phyloP scores from a whole-genome alignment of 306 rosid species.

The Lathyrus aphaca region DNA sequence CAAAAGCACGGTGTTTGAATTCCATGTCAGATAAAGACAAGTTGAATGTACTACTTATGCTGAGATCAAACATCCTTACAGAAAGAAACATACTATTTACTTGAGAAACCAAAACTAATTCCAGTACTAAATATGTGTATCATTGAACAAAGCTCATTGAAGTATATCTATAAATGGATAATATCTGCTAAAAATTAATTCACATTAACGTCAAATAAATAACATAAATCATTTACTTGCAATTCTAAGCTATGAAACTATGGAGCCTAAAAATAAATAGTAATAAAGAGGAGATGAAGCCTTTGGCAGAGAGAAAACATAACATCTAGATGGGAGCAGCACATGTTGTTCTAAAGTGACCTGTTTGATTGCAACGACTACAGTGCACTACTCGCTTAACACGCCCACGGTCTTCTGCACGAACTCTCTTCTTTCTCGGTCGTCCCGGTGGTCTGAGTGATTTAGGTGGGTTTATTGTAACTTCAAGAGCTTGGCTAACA shows the following conservation, averaged over 20 bases:
- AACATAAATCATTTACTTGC: constrained; percentile 44
- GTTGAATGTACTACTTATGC: background rate
- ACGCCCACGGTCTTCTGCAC: constrained; percentile 89
- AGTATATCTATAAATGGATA: constrained; percentile 45
- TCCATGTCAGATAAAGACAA: background rate
- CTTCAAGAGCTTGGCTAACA: constrained; percentile 48
- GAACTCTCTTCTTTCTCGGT: constrained; percentile 81
- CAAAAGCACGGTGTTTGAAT: too few species aligned
- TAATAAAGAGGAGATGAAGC: constrained; percentile 24
- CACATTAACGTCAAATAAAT: constrained; percentile 43
- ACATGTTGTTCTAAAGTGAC: constrained; percentile 92
- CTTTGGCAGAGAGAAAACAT: constrained; percentile 38
- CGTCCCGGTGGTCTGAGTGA: constrained; percentile 85
- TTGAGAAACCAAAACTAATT: constrained; percentile 1
- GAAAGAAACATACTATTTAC: background rate
- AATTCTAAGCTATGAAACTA: constrained; percentile 48
- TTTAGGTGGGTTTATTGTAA: constrained; percentile 72
- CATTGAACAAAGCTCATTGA: constrained; percentile 32
- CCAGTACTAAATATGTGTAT: background rate
- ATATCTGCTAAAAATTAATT: constrained; percentile 42
- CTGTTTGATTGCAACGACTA: constrained; percentile 90
- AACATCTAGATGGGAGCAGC: constrained; percentile 69
- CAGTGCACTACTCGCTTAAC: constrained; percentile 89
- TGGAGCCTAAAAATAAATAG: constrained; percentile 40
- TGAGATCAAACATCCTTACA: constrained; percentile 4